phyloP scores from a whole-genome alignment of 306 rosid genomes.

The Cucurbita maxima region DNA sequence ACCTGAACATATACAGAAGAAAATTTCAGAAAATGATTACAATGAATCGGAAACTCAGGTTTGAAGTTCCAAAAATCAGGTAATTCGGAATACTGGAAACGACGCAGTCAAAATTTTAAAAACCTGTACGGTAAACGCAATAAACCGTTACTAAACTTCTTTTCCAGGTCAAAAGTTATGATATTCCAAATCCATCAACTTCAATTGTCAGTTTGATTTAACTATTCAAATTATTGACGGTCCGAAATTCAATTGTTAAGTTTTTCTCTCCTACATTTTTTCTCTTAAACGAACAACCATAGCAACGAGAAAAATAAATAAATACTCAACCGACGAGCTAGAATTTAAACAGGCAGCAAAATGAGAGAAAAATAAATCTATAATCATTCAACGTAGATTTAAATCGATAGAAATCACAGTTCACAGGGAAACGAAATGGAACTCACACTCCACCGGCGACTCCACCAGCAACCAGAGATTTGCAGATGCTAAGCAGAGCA shows the following conservation, averaged over 20 bases:
- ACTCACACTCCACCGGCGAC: constrained; percentile 99
- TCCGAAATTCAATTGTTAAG: background rate
- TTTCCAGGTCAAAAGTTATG: background rate
- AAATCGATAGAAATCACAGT: background rate
- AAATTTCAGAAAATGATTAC: background rate
- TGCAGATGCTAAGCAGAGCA: constrained; percentile 60
- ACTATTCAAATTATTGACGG: background rate
- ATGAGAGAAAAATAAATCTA: background rate
- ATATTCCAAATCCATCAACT: background rate
- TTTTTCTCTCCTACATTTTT: background rate
- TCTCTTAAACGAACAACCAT: background rate
- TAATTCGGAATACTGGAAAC: background rate
- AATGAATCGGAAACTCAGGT: background rate
- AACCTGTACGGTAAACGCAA: background rate
- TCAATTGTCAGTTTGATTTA: background rate
- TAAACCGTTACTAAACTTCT: background rate
- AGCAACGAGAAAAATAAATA: background rate
- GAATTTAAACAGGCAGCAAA: background rate
- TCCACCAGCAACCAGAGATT: constrained; percentile 89
- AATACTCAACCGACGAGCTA: background rate
- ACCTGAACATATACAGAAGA: constrained; percentile 32
- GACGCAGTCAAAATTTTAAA: background rate
- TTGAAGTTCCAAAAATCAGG: background rate
- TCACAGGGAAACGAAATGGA: background rate
- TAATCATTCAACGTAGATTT: background rate